These are phyloP conservation scores for Casuarina equisetifolia DNA, from an alignment of 306 rosid genomes.

Conservation along the genomic window DNA sequence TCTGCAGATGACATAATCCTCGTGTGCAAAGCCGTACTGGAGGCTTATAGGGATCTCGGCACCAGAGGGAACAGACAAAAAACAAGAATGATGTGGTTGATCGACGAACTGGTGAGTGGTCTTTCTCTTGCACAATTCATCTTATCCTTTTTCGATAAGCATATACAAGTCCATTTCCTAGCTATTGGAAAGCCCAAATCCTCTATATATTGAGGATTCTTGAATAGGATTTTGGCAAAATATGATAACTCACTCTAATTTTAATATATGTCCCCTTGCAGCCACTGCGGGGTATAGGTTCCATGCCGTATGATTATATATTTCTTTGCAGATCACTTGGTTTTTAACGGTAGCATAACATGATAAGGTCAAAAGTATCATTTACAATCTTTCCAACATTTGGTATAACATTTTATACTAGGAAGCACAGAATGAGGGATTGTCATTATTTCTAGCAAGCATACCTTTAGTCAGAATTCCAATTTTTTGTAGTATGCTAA, in stretches of 20 bases:
- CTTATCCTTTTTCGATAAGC: not conserved
- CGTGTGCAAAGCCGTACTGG: slow-evolving; percentile 73
- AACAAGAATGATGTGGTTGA: slow-evolving; percentile 97
- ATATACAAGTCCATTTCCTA: too few relatives aligned
- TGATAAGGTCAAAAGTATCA: not conserved
- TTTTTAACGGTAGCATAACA: too few relatives aligned
- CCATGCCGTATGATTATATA: too few relatives aligned
- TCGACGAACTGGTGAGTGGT: slow-evolving; percentile 77
- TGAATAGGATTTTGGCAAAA: too few relatives aligned
- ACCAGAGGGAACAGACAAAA: slow-evolving; percentile 84
- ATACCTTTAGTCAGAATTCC: not conserved
- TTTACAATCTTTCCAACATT: not conserved
- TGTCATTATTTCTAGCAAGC: not conserved
- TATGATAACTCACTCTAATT: too few relatives aligned
- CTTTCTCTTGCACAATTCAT: not conserved
- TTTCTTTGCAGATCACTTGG: too few relatives aligned
- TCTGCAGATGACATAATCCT: slow-evolving; percentile 74
- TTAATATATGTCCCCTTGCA: too few relatives aligned
- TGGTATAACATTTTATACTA: not conserved
- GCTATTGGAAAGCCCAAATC: too few relatives aligned
- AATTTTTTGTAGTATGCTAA: not conserved
- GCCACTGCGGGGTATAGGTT: too few relatives aligned
- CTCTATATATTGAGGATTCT: too few relatives aligned
- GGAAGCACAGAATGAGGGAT: not conserved
- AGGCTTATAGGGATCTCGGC: slow-evolving; percentile 90